These are phyloP conservation scores for Hypoxylon sp. DNA, from an alignment of 2,329 filamentous ascomycete species.

Conservation along the genomic window DNA sequence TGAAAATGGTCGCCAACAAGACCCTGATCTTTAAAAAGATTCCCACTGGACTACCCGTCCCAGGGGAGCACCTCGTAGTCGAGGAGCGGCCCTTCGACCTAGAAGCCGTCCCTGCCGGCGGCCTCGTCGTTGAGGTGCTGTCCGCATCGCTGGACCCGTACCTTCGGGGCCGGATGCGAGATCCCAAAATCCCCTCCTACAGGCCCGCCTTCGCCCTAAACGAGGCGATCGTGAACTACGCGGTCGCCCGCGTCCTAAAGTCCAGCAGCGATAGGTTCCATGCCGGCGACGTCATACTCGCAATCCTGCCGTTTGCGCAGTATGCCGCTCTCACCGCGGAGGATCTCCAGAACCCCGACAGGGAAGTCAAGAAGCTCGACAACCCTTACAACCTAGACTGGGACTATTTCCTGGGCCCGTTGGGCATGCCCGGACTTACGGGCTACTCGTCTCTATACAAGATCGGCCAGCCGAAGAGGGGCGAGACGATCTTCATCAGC, in stretches of 20 bases:
- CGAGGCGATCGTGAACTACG: constrained; percentile 69
- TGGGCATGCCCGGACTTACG: constrained; percentile 82
- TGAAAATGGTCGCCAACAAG: constrained; percentile 72
- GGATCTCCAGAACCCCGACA: constrained; percentile 59
- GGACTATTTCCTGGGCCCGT: constrained; percentile 72
- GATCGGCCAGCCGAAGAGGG: constrained; percentile 79
- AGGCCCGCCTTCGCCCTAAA: constrained; percentile 68
- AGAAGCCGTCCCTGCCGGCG: constrained; percentile 67
- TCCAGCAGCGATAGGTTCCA: constrained; percentile 71
- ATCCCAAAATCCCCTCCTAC: constrained; percentile 70
- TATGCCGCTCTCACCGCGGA: constrained; percentile 65
- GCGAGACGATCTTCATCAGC: constrained; percentile 82
- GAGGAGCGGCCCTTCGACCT: constrained; percentile 73
- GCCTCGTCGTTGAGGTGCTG: constrained; percentile 72
- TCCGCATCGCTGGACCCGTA: constrained; percentile 80
- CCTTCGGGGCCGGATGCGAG: constrained; percentile 76
- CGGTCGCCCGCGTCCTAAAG: constrained; percentile 73
- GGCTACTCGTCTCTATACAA: constrained; percentile 80
- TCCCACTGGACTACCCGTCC: constrained; percentile 70
- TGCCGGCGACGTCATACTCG: constrained; percentile 70
- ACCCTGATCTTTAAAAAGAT: constrained; percentile 73
- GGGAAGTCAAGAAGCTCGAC: constrained; percentile 58
- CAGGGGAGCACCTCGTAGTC: constrained; percentile 73
- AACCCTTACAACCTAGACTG: constrained; percentile 74
- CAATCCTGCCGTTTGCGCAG: constrained; percentile 69